Base-by-base conservation (phyloP, 495 filamentous ascomycete species). In the Penicillium mononematosum region DNA sequence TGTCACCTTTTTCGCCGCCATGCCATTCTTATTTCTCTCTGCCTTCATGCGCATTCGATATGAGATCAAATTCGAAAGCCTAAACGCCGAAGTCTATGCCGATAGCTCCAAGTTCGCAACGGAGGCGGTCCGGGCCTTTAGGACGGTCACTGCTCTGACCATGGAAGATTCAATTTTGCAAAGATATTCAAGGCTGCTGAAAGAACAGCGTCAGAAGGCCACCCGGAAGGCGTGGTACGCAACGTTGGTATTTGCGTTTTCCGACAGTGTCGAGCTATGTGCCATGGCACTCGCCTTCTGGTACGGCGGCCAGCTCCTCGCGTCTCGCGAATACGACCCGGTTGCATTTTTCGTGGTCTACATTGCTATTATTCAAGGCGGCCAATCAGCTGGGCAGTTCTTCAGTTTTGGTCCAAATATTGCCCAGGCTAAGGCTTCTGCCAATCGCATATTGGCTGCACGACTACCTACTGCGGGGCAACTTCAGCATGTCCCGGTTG, bases 261-360 rank as follows among this genome's bases (percentile, higher is more conserved):
- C 73, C 3, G 70, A 77, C 22, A 72, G 70, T 50, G 47, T 77
- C 3, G 72, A 77, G 20, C 62, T 88, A 5, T 73, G 85, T 17
- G 79, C 78, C 45, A 74, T 81, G 65, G 83, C 80, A 0, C 66
- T 86, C 6, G 80, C 77, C 4, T 85, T 86, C 52, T 85, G 83
- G 81, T 88, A 80, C 39, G 83, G 83, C 3, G 78, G 78, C 5
- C 75, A 74, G n/a, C 73, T 87, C 11, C 66, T 87, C 14, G 74
- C 79, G 1, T 70, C 67, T 5, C 65, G 68, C 8, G 79, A 85
- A 52, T 85, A 85, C 59, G 63, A 70, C 2, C 63, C 76, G 7
- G 63, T 63, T 4, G 51, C 78, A 19, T 87, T 88, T 62, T 85
- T 85, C 56, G 73, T 85, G 8, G 70, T 84, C 3, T 87, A 84